phyloP scores from a whole-genome alignment of 2,329 filamentous ascomycete genomes.

The Dryadomyces sulphureus region DNA sequence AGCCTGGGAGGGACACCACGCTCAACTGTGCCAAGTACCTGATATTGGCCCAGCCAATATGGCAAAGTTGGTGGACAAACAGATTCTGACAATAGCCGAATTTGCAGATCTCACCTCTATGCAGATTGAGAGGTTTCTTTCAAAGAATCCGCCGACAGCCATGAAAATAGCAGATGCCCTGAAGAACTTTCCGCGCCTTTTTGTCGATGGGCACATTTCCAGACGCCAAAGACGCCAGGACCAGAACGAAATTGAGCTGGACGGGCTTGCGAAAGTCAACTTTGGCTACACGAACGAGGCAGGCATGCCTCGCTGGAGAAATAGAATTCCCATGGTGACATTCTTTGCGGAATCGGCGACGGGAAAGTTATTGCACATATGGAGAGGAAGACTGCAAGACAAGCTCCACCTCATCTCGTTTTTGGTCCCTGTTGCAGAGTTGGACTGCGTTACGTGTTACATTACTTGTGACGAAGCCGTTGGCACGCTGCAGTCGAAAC shows the following conservation, averaged over 20 bases:
- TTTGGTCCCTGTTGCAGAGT: constrained; percentile 35
- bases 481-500: constrained; percentile 30
- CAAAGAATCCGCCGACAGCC: constrained; percentile 73
- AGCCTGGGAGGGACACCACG: constrained; percentile 67
- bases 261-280: constrained; percentile 36
- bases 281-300: constrained; percentile 60
- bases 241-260: constrained; percentile 15
- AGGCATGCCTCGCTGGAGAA: constrained; percentile 44
- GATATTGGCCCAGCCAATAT: constrained; percentile 63
- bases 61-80: constrained; percentile 56
- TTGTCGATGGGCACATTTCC: constrained; percentile 23
- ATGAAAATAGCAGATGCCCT: constrained; percentile 50
- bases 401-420: constrained; percentile 43
- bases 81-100: constrained; percentile 56
- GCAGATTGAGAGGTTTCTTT: constrained; percentile 62
- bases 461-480: constrained; percentile 79
- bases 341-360: constrained; percentile 59
- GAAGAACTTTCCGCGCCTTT: constrained; percentile 51
- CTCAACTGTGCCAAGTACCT: constrained; percentile 72
- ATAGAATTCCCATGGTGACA: constrained; percentile 52
- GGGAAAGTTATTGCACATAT: constrained; percentile 56
- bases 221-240: background rate
- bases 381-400: constrained; percentile 42
- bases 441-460: constrained; percentile 48
- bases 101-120: constrained; percentile 52